These are phyloP conservation scores for Candida boleticola DNA, from an alignment of 805 yeast species.

Conservation along the genomic window DNA sequence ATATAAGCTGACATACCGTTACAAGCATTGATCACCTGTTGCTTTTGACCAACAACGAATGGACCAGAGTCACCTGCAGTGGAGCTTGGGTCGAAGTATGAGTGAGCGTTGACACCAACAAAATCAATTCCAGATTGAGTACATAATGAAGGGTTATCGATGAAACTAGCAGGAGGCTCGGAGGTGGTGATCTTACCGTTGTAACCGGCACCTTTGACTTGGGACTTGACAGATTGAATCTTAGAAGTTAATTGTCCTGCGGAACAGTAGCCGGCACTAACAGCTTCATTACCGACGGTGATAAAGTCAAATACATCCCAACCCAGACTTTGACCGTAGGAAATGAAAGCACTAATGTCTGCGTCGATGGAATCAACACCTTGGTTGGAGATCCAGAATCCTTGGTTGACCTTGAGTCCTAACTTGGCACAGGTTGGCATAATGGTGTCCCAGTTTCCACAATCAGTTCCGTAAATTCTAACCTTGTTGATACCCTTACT, in stretches of 20 bases:
- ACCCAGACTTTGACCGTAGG: constrained; percentile 43
- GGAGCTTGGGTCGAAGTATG: constrained; percentile 70
- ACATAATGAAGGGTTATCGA: constrained; percentile 66
- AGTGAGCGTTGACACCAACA: constrained; percentile 83
- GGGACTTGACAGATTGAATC: constrained; percentile 59
- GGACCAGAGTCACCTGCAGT: constrained; percentile 68
- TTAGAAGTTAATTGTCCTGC: constrained; percentile 63
- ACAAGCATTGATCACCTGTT: constrained; percentile 55
- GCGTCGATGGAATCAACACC: constrained; percentile 73
- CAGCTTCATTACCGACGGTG: constrained; percentile 88
- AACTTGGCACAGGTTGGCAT: constrained; percentile 55
- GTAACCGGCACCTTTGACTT: constrained; percentile 68
- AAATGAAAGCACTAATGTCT: constrained; percentile 52
- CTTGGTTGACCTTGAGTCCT: constrained; percentile 79
- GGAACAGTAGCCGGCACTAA: constrained; percentile 59
- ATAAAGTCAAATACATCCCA: constrained; percentile 78
- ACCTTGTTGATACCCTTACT: constrained; percentile 62
- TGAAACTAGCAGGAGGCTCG: constrained; percentile 82
- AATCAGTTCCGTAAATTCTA: constrained; percentile 86
- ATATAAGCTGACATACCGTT: constrained; percentile 52
- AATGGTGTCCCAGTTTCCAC: constrained; percentile 64
- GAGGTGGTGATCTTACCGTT: constrained; percentile 76
- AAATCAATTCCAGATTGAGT: constrained; percentile 68
- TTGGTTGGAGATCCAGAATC: constrained; percentile 68
- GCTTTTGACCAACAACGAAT: constrained; percentile 64